These are phyloP conservation scores for Teratosphaeria pseudoeucalypti DNA, from an alignment of 2,329 filamentous ascomycete species.

Conservation along the genomic window DNA sequence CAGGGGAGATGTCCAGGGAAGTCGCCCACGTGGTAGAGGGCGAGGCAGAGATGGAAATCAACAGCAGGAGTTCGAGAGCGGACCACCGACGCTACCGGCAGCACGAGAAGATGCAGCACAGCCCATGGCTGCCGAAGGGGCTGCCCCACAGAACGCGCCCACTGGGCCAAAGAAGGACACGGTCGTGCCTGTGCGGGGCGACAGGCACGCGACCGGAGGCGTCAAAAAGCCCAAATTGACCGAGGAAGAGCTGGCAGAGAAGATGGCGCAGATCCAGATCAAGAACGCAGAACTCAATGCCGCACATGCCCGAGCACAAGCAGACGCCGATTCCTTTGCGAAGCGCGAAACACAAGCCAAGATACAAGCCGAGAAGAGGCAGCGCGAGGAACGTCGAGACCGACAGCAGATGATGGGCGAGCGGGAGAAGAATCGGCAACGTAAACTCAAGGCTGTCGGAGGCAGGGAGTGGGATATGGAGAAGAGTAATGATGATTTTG, in stretches of 20 bases:
- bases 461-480: constrained; percentile 53
- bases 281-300: constrained; percentile 50
- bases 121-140: constrained; percentile 3
- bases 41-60: constrained; percentile 7
- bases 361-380: constrained; percentile 35
- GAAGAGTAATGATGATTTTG: constrained; percentile 33
- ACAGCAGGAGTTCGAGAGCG: not conserved
- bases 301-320: constrained; percentile 55
- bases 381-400: constrained; percentile 41
- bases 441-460: constrained; percentile 48
- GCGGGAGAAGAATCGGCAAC: constrained; percentile 48
- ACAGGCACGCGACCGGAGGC: constrained; percentile 27
- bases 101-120: not conserved
- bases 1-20: constrained; percentile 8
- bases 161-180: constrained; percentile 12
- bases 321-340: constrained; percentile 55
- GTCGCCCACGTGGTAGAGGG: constrained; percentile 15
- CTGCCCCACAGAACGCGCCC: constrained; percentile 6
- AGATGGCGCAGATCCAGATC: constrained; percentile 51
- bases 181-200: constrained; percentile 22
- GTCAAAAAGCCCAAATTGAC: constrained; percentile 48
- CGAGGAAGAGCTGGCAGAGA: constrained; percentile 51
- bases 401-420: constrained; percentile 52
- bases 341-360: constrained; percentile 51
- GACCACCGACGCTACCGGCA: not conserved